Evolutionary conservation across 2,329 filamentous ascomycete species (phyloP).

Genomic region (Elsinoe necatrix): DNA sequence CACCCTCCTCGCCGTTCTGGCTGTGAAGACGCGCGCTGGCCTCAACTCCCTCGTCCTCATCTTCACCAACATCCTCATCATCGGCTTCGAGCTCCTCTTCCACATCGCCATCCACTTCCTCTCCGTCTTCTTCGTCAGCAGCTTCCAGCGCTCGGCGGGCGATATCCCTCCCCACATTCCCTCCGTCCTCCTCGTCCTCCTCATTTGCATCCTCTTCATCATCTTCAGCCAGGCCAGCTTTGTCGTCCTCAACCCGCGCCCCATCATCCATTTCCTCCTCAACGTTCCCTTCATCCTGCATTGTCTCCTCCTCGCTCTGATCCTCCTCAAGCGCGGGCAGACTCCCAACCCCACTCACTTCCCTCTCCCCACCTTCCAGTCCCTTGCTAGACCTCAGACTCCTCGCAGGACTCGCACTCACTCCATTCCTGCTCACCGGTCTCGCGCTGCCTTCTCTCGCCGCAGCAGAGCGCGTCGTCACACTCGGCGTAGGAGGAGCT

Average conservation of each 20-base stretch:
- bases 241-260: not conserved
- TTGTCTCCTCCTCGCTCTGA: not conserved
- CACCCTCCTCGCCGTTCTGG: not conserved
- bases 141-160: conserved; percentile 6
- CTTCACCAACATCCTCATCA: conserved; percentile 10
- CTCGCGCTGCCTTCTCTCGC: not conserved
- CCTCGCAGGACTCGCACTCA: conserved; percentile 4
- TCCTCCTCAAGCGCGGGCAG: conserved; percentile 20
- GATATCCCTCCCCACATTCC: conserved; percentile 1
- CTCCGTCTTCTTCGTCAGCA: conserved; percentile 13
- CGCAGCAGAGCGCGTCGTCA: not conserved
- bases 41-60: not conserved
- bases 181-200: not conserved
- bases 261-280: not conserved
- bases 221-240: not conserved
- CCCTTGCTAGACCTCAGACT: not conserved
- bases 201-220: conserved; percentile 2
- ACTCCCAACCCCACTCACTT: conserved; percentile 7
- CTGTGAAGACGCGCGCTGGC: not conserved
- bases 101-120: conserved; percentile 5
- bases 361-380: conserved; percentile 11
- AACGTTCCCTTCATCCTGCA: not conserved
- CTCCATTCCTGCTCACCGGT: not conserved
- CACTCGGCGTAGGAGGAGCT: conserved; percentile 1
- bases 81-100: conserved; percentile 5